Percentiles rank a stretch among this genome's conserved stretches.
These are phyloP conservation scores for Microdochium bolleyi DNA, from an alignment of 2,329 filamentous ascomycete genomes.

Conservation along the genomic window DNA sequence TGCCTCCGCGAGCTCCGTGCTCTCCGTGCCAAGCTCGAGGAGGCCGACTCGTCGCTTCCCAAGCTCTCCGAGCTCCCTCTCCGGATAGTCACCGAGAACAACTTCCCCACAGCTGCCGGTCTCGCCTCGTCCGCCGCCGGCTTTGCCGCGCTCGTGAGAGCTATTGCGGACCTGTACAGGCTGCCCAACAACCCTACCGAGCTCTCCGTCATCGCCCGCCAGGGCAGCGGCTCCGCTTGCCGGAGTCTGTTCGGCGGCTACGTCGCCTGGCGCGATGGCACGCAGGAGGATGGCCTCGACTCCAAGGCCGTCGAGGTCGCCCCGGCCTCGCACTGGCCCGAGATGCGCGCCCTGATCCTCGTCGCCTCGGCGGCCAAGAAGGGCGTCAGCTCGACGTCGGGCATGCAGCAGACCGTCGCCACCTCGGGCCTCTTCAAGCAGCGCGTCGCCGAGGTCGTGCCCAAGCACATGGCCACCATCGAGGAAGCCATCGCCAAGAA, in stretches of 20 bases:
- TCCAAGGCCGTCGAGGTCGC: constrained; percentile 85
- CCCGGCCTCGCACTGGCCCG: constrained; percentile 83
- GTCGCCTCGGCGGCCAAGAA: constrained; percentile 94
- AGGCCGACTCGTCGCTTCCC: constrained; percentile 63
- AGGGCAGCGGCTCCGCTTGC: constrained; percentile 92
- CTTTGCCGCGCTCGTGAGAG: constrained; percentile 67
- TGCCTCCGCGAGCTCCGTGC: constrained; percentile 82
- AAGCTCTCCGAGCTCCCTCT: constrained; percentile 72
- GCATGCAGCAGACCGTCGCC: constrained; percentile 94
- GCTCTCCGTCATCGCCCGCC: constrained; percentile 80
- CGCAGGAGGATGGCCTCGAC: constrained; percentile 70
- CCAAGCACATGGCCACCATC: constrained; percentile 76
- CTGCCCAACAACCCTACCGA: constrained; percentile 75
- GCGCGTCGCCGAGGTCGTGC: constrained; percentile 69
- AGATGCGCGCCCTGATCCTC: constrained; percentile 86
- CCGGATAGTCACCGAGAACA: constrained; percentile 90
- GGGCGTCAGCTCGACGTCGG: constrained; percentile 82
- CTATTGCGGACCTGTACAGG: constrained; percentile 86
- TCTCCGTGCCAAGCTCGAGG: constrained; percentile 70
- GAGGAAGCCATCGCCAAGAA: constrained; percentile 68
- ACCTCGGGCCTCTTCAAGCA: constrained; percentile 83
- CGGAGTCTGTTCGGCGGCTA: constrained; percentile 91
- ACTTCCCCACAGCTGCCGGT: constrained; percentile 96
- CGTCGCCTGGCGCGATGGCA: constrained; percentile 86
- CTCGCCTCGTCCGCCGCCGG: constrained; percentile 67